Evolutionary conservation across 345 rosid genomes (phyloP).

Genomic region (Gossypium ekmanianum): DNA sequence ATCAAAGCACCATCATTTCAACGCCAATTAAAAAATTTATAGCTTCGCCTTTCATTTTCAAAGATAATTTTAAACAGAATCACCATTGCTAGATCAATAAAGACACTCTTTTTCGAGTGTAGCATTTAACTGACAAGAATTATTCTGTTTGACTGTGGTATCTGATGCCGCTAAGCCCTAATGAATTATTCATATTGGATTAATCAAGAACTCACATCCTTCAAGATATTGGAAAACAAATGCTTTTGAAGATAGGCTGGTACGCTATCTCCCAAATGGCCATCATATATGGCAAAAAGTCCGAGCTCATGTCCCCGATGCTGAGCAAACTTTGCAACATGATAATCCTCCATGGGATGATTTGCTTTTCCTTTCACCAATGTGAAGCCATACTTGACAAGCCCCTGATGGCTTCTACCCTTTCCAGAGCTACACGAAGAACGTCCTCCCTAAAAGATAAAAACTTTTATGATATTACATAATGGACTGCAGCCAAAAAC

Average conservation of each 20-base stretch:
- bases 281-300: constrained; percentile 67
- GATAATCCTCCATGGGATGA: constrained; percentile 32
- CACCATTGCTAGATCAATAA: neutral
- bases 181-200: neutral
- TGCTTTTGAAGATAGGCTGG: constrained; percentile 72
- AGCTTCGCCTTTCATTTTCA: neutral
- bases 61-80: neutral
- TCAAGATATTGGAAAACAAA: constrained; percentile 54
- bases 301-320: constrained; percentile 49
- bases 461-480: neutral
- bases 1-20: neutral
- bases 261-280: constrained; percentile 70
- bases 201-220: constrained; percentile 37
- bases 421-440: constrained; percentile 56
- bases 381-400: constrained; percentile 52
- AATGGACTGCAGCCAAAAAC: neutral
- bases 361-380: constrained; percentile 69
- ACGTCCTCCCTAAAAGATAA: constrained; percentile 38
- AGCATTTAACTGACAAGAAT: neutral
- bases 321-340: constrained; percentile 58
- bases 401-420: constrained; percentile 52
- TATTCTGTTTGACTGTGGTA: neutral
- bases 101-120: neutral
- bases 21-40: neutral
- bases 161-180: neutral